Conservation (phyloP, 2,329 filamentous ascomycete species). For the Alternaria atra region DNA sequence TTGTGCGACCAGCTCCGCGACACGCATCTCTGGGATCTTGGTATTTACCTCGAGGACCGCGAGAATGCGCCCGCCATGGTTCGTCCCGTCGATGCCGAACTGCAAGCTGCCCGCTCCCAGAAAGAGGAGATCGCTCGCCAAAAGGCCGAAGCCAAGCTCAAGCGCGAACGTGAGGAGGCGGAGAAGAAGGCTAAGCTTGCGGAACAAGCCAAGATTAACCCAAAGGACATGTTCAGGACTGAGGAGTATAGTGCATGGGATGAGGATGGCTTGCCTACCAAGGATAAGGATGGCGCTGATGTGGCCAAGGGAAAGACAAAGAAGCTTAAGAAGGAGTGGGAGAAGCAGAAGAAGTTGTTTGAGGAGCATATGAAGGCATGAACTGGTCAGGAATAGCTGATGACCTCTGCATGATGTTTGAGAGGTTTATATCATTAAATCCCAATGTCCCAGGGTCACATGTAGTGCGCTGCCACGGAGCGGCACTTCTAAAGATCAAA, state of each 20-base stretch:
- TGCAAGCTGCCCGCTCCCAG: slow-evolving; percentile 63
- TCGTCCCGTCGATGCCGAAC: slow-evolving; percentile 68
- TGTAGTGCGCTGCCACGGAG: too few species aligned
- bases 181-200: slow-evolving; percentile 64
- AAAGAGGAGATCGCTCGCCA: slow-evolving; percentile 59
- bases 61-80: slow-evolving; percentile 77
- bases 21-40: slow-evolving; percentile 79
- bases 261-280: slow-evolving; percentile 79
- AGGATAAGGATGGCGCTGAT: slow-evolving; percentile 79
- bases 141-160: slow-evolving; percentile 56
- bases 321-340: slow-evolving; percentile 89
- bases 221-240: slow-evolving; percentile 66
- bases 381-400: background rate
- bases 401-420: background rate
- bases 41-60: slow-evolving; percentile 88
- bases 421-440: background rate
- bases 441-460: too few species aligned
- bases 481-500: too few species aligned
- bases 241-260: slow-evolving; percentile 81
- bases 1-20: slow-evolving; percentile 80
- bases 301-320: slow-evolving; percentile 81
- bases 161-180: slow-evolving; percentile 68
- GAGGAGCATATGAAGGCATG: slow-evolving; percentile 55
- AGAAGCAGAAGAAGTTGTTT: slow-evolving; percentile 85
- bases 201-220: slow-evolving; percentile 66